These are phyloP conservation scores for Trematosphaeria pertusa DNA, from an alignment of 2,329 filamentous ascomycete species.

Conservation along the genomic window DNA sequence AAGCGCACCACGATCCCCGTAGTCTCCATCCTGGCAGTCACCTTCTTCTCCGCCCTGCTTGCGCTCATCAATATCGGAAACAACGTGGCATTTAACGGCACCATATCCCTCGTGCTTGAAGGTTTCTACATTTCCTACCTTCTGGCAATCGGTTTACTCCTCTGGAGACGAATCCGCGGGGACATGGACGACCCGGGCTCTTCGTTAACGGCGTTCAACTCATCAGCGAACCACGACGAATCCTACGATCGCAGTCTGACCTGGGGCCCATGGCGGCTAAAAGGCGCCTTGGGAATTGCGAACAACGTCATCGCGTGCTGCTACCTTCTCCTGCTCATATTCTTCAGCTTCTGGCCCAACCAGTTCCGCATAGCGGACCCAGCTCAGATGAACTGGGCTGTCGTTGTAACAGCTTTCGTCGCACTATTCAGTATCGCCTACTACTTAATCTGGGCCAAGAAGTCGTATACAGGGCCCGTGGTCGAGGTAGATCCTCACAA, in stretches of 20 bases:
- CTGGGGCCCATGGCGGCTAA: conserved; percentile 46
- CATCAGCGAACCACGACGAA: conserved; percentile 24
- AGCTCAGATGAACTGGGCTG: conserved; percentile 42
- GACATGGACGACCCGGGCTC: conserved; percentile 33
- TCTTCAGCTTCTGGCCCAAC: conserved; percentile 46
- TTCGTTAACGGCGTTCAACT: conserved; percentile 31
- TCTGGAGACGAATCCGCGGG: conserved; percentile 45
- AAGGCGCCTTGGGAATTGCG: conserved; percentile 32
- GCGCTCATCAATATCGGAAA: conserved; percentile 62
- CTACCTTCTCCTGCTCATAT: conserved; percentile 41
- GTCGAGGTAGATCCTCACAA: conserved; percentile 41
- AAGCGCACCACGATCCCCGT: conserved; percentile 51
- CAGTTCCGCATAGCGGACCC: conserved; percentile 20
- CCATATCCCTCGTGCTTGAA: conserved; percentile 44
- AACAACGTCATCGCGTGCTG: conserved; percentile 44
- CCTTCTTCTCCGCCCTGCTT: conserved; percentile 53
- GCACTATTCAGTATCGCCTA: conserved; percentile 39
- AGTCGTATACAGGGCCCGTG: conserved; percentile 42
- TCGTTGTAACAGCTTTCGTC: conserved; percentile 40
- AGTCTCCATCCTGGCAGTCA: conserved; percentile 56
- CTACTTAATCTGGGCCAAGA: conserved; percentile 37
- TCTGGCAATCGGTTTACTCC: conserved; percentile 38
- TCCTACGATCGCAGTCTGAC: conserved; percentile 27
- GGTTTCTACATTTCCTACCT: conserved; percentile 48
- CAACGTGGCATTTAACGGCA: conserved; percentile 45